These are phyloP conservation scores for Alternaria gaisen DNA, from an alignment of 2,329 filamentous ascomycete species.

Conservation along the genomic window DNA sequence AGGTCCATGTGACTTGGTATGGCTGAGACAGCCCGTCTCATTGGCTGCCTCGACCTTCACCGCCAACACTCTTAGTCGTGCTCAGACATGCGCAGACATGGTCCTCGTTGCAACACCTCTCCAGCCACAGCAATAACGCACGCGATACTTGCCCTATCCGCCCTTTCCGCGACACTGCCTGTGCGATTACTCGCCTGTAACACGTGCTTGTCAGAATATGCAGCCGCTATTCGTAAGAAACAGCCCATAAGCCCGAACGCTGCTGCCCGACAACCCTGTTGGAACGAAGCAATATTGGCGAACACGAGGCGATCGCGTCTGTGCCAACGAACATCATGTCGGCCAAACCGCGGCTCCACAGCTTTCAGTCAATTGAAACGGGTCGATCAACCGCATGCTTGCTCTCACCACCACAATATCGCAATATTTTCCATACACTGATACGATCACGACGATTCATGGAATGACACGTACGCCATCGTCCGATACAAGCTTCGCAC, in stretches of 20 bases:
- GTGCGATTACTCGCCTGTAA: background rate
- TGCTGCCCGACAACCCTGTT: conserved; percentile 1
- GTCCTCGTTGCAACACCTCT: conserved; percentile 6
- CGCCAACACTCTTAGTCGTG: conserved; percentile 6
- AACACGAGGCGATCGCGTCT: conserved; percentile 2
- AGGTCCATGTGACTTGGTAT: conserved; percentile 10
- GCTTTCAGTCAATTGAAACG: background rate
- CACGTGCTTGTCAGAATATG: background rate
- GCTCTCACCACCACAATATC: conserved; percentile 1
- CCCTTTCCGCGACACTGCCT: background rate
- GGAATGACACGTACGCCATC: background rate
- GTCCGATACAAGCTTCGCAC: background rate
- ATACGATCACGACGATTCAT: background rate
- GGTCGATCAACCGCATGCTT: conserved; percentile 1
- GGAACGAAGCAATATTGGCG: background rate
- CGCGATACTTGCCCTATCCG: conserved; percentile 5
- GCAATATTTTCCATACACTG: conserved; percentile 3
- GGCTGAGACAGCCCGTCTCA: background rate
- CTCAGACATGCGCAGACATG: conserved; percentile 2
- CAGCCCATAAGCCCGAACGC: background rate
- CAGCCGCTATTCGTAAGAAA: background rate
- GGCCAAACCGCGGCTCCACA: conserved; percentile 4
- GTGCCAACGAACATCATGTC: background rate
- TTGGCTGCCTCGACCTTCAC: conserved; percentile 10
- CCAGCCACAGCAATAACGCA: conserved; percentile 10